Conservation (phyloP, 2,329 filamentous ascomycete genomes). For the Chrysoporthe cubensis region DNA sequence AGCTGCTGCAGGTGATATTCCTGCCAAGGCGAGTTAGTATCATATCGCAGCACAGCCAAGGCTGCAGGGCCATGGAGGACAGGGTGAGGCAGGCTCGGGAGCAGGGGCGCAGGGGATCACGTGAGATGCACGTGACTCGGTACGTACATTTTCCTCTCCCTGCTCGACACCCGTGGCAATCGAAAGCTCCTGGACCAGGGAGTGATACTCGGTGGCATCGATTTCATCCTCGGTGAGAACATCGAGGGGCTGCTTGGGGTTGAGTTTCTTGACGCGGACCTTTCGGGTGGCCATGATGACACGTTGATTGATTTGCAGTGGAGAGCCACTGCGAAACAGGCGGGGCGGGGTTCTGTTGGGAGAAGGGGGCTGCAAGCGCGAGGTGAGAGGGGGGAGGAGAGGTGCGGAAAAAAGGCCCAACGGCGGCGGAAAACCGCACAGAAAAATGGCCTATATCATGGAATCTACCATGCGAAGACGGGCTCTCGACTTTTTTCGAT, state of each 20-base stretch:
- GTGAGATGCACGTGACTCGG: conserved; percentile 33
- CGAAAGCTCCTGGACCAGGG: conserved; percentile 79
- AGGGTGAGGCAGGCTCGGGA: background rate
- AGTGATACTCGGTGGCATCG: conserved; percentile 83
- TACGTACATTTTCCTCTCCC: conserved; percentile 93
- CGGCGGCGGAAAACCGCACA: conserved; percentile 61
- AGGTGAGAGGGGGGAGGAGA: conserved; percentile 34
- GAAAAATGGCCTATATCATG: conserved; percentile 69
- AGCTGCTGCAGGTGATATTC: conserved; percentile 95
- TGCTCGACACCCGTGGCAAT: conserved; percentile 97
- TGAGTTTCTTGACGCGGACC: conserved; percentile 88
- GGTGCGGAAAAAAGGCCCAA: conserved; percentile 38
- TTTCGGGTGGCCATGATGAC: conserved; percentile 64
- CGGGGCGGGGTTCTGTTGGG: conserved; percentile 15
- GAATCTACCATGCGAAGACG: conserved; percentile 58
- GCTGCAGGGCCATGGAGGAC: conserved; percentile 15
- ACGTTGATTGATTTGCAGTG: conserved; percentile 41
- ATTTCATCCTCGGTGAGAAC: conserved; percentile 91
- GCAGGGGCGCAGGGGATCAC: conserved; percentile 26
- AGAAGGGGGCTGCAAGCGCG: conserved; percentile 29
- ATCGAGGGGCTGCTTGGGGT: conserved; percentile 83
- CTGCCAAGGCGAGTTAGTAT: conserved; percentile 53
- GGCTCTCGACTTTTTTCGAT: conserved; percentile 59
- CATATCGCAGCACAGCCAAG: conserved; percentile 9
- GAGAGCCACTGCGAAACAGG: conserved; percentile 33